Evolutionary conservation across 1,139 yeast species (phyloP).

Genomic region (Debaryomycetaceae sp.): DNA sequence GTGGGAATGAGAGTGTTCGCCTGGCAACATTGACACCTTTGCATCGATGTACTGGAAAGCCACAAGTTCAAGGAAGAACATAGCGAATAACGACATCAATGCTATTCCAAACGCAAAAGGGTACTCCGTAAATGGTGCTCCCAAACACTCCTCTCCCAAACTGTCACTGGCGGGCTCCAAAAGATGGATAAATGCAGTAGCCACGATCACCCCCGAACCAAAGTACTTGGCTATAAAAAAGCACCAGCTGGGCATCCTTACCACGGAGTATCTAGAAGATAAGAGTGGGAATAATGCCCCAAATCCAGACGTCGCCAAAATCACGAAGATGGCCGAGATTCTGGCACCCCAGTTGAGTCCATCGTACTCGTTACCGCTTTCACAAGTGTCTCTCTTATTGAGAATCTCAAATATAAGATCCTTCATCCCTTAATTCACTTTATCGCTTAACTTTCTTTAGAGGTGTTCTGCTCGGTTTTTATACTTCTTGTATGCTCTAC

Average conservation of each 20-base stretch:
- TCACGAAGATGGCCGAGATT: constrained; percentile 55
- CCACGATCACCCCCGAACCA: constrained; percentile 24
- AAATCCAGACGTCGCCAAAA: constrained; percentile 25
- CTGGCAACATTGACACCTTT: constrained; percentile 21
- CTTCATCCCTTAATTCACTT: background rate
- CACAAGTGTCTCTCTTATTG: constrained; percentile 1
- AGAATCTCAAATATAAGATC: background rate
- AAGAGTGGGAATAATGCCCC: constrained; percentile 26
- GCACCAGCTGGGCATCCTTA: constrained; percentile 17
- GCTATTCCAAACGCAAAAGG: constrained; percentile 43
- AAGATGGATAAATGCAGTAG: constrained; percentile 27
- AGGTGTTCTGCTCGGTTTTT: no score
- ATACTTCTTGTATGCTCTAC: no score
- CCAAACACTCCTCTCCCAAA: constrained; percentile 32
- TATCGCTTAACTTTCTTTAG: no score
- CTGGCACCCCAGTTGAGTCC: constrained; percentile 55
- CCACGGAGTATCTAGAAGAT: constrained; percentile 15
- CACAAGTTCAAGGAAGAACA: constrained; percentile 12
- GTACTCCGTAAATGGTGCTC: constrained; percentile 31
- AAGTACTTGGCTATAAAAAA: constrained; percentile 20
- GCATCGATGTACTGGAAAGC: constrained; percentile 44
- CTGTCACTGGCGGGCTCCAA: constrained; percentile 16
- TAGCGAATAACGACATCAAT: constrained; percentile 33
- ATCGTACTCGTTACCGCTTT: constrained; percentile 32
- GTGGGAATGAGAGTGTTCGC: constrained; percentile 45